Conservation (phyloP, 768 basidiomycete species). For the Termitomyces sp. region DNA sequence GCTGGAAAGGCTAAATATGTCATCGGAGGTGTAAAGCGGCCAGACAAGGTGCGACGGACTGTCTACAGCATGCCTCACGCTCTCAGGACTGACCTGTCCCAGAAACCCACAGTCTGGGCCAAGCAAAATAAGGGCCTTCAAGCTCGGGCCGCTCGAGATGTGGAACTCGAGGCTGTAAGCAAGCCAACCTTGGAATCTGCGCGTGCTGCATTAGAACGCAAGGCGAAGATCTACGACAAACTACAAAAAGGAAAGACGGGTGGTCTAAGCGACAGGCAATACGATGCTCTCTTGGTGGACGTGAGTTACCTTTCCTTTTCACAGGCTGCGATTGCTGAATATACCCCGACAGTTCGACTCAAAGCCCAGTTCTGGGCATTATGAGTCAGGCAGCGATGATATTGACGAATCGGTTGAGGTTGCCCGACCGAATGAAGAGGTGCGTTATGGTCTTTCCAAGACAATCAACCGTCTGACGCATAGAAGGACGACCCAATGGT, state of each 20-base stretch:
- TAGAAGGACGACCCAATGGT: conserved; percentile 71
- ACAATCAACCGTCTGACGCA: conserved; percentile 6
- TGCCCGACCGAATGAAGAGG: conserved; percentile 47
- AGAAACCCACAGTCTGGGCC: conserved; percentile 82
- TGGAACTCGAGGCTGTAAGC: conserved; percentile 68
- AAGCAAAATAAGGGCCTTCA: conserved; percentile 75
- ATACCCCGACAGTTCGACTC: conserved; percentile 58
- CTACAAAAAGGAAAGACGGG: conserved; percentile 75
- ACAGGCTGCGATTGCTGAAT: neutral
- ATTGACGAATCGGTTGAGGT: conserved; percentile 75
- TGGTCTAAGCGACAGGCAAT: conserved; percentile 74
- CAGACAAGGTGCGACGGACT: conserved; percentile 59
- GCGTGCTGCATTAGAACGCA: conserved; percentile 69
- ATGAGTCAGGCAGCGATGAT: conserved; percentile 72
- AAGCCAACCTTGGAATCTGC: conserved; percentile 72
- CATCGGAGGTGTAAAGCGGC: conserved; percentile 61
- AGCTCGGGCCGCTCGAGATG: conserved; percentile 61
- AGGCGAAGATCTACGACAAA: conserved; percentile 80
- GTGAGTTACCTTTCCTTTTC: conserved; percentile 41
- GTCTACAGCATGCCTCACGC: neutral
- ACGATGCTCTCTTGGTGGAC: conserved; percentile 71
- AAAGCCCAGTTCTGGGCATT: conserved; percentile 47
- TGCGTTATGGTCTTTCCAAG: conserved; percentile 20
- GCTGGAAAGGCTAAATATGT: conserved; percentile 52
- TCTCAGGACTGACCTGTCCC: neutral